These are phyloP conservation scores for Ustilago shanxiensis DNA, from an alignment of 1,284 basidiomycete genomes.

Conservation along the genomic window DNA sequence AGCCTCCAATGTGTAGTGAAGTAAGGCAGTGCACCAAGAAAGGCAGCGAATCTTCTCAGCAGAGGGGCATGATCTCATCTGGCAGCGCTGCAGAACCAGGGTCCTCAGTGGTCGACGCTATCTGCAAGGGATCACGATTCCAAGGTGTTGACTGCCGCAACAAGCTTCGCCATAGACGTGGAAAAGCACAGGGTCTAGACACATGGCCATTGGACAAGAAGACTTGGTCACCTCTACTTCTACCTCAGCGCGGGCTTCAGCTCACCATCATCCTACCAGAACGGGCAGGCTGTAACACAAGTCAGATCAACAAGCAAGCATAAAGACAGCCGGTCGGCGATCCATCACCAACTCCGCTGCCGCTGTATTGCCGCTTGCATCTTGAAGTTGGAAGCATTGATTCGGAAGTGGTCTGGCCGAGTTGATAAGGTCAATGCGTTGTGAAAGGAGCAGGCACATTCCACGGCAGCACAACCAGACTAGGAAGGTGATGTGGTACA, in stretches of 20 bases:
- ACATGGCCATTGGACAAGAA: neutral
- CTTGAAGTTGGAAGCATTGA: neutral
- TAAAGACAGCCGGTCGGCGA: conserved; percentile 4
- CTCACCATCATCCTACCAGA: too few relatives aligned
- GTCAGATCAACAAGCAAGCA: conserved; percentile 4
- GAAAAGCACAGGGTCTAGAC: neutral
- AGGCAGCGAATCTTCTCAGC: neutral
- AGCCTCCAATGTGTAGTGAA: neutral
- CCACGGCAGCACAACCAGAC: neutral
- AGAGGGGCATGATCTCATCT: neutral
- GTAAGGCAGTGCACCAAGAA: neutral
- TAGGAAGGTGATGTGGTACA: neutral
- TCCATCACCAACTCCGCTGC: conserved; percentile 13
- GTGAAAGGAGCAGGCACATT: neutral
- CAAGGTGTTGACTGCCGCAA: too few relatives aligned
- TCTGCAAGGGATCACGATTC: neutral
- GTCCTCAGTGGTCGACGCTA: neutral
- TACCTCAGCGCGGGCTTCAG: too few relatives aligned
- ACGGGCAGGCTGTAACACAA: neutral
- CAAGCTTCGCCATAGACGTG: too few relatives aligned
- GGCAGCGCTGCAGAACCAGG: neutral
- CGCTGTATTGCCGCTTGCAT: neutral
- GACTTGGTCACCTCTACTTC: neutral
- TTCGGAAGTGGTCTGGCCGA: conserved; percentile 4
- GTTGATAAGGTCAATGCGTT: neutral